Conservation (phyloP, 768 basidiomycete species). For the Rhodotorula toruloides region DNA sequence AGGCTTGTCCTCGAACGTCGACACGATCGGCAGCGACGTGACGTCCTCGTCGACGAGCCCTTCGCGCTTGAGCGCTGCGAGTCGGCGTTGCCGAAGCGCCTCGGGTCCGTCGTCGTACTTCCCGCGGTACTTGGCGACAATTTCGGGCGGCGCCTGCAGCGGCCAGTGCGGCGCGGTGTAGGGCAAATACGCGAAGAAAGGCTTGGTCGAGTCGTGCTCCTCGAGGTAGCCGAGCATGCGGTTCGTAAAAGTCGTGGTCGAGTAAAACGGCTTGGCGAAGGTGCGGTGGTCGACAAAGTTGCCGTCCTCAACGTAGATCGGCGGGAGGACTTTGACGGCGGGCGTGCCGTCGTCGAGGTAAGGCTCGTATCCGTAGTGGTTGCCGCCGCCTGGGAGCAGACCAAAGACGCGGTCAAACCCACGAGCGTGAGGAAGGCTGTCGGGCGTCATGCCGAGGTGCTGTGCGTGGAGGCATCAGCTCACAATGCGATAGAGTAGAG, state of each 20-base stretch:
- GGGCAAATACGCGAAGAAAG: background rate
- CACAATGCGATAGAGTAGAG: no score
- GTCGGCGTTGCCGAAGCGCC: background rate
- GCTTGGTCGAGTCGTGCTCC: background rate
- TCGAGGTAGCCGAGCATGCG: background rate
- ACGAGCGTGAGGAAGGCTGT: background rate
- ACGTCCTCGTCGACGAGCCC: background rate
- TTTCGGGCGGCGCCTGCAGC: background rate
- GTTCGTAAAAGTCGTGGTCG: background rate
- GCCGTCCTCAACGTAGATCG: background rate
- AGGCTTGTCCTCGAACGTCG: background rate
- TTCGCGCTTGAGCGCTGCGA: background rate
- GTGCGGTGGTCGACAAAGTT: background rate
- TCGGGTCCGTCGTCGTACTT: background rate
- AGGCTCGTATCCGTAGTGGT: background rate
- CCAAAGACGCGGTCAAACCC: background rate
- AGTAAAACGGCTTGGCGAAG: background rate
- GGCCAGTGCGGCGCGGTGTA: background rate
- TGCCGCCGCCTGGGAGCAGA: background rate
- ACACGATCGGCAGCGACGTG: background rate
- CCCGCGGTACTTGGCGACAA: background rate
- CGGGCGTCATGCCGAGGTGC: background rate
- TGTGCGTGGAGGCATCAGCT: no score
- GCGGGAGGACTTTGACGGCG: background rate
- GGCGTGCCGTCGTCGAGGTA: background rate